phyloP scores from a whole-genome alignment of 352 stramenopile genomes.

The Phytophthora ramorum region DNA sequence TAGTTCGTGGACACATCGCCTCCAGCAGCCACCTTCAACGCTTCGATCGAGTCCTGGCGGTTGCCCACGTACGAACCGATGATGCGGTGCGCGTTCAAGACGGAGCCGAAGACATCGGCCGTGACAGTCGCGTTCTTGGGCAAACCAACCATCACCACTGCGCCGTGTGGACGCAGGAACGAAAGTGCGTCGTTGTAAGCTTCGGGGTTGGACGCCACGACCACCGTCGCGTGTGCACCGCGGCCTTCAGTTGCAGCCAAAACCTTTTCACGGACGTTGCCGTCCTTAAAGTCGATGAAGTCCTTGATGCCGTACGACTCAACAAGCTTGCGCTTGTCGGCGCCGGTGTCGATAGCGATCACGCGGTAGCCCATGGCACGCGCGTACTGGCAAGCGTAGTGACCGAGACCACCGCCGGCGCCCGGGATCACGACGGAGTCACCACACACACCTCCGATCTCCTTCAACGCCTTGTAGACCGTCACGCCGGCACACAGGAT shows the following conservation, averaged over 20 bases:
- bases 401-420: conserved; percentile 72
- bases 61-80: conserved; percentile 61
- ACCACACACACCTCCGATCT: conserved; percentile 47
- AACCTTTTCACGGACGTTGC: conserved; percentile 47
- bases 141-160: conserved; percentile 67
- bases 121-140: conserved; percentile 51
- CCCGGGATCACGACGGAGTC: conserved; percentile 64
- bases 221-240: conserved; percentile 66
- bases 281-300: conserved; percentile 73
- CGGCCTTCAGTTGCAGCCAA: conserved; percentile 43
- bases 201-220: conserved; percentile 69
- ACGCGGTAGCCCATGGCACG: conserved; percentile 70
- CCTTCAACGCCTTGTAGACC: conserved; percentile 75
- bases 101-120: conserved; percentile 44
- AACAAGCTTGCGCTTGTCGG: conserved; percentile 66
- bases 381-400: conserved; percentile 81
- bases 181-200: conserved; percentile 57
- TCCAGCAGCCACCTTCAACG: conserved; percentile 51
- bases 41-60: conserved; percentile 61
- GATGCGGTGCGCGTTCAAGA: conserved; percentile 54
- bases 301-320: conserved; percentile 66
- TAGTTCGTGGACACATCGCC: conserved; percentile 54
- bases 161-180: conserved; percentile 69
- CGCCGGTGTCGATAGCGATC: conserved; percentile 69
- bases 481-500: conserved; percentile 90